Evolutionary conservation across 2,329 filamentous ascomycete species (phyloP), one percentile per base, ranked within the genome.

Genomic region (Dactylellina leptospora): DNA sequence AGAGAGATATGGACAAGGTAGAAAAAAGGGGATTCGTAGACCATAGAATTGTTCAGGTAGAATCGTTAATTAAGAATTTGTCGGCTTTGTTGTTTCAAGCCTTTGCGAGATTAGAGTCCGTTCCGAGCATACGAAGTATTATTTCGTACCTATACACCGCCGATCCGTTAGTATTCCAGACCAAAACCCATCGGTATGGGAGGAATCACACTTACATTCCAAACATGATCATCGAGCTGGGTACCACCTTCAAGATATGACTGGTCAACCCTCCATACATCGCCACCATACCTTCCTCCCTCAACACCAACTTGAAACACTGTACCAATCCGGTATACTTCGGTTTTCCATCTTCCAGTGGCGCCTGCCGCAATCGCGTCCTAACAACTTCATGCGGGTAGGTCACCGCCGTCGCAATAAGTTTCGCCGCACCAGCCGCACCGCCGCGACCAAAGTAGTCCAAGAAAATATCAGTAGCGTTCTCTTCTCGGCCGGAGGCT

Each of bases 151-250:
- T 71, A 25, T 47, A 25, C 42, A 9, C 22, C 9, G 1, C 22
- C 20, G 11, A 33, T n/a, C n/a, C 5, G 28, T 38, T 38, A 38
- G 33, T 38, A 38, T 38, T 11, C 9, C 11, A 11, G 16, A 10
- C 33, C 9, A 3, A n/a, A 13, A 38, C 16, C 33, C 33, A n/a
- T n/a, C n/a, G n/a, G 33, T 38, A 38, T 38, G 11, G 3, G 9
- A 10, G 3, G 33, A 13, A 22, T 20, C 9, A 16, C 20, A 66
- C 78, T 78, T 84, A 96, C 83, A 95, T 95, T 80, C 92, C 92
- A 80, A 97, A 96, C 90, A 96, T 97, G 79, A 97, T 96, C 75
- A 91, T 92, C 5, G 93, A 92, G 76, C 90, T 95, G 0, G 93
- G 93, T 4, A 97, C 93, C 4, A 93, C 93, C 73, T 93, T 74